A percentile compares a stretch with the other conserved stretches of the same genome.
Conservation (phyloP, 352 stramenopile species). For the Phytopythium ostracodes region DNA sequence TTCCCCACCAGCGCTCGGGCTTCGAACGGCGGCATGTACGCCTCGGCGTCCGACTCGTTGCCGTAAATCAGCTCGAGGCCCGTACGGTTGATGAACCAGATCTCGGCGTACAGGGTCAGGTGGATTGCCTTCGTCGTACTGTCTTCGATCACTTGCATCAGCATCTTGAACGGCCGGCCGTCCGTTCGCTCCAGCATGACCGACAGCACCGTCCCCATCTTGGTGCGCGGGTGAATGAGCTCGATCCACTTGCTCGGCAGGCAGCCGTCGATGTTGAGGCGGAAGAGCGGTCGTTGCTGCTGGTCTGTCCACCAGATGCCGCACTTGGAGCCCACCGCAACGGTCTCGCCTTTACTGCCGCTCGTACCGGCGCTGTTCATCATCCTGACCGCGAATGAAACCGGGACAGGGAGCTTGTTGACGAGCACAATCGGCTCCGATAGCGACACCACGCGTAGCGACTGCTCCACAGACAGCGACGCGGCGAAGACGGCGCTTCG, state of each 20-base stretch:
- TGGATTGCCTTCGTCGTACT: conserved; percentile 32
- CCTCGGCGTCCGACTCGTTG: conserved; percentile 54
- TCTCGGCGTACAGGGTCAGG: conserved; percentile 52
- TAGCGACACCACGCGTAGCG: conserved; percentile 57
- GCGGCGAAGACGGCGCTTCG: conserved; percentile 65
- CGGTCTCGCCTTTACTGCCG: conserved; percentile 27
- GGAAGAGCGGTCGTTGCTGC: conserved; percentile 62
- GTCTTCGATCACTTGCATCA: conserved; percentile 58
- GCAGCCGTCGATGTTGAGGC: conserved; percentile 63
- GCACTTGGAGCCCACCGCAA: conserved; percentile 53
- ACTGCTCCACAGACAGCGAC: conserved; percentile 57
- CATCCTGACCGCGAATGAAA: conserved; percentile 26
- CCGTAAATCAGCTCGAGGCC: conserved; percentile 72
- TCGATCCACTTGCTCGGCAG: conserved; percentile 64
- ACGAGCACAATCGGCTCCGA: conserved; percentile 69
- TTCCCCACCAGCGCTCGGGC: conserved; percentile 70
- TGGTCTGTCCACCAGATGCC: conserved; percentile 78
- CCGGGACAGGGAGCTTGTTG: conserved; percentile 73
- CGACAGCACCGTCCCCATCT: conserved; percentile 49
- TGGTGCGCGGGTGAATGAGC: conserved; percentile 38
- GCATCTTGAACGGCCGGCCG: conserved; percentile 59
- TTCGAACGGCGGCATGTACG: conserved; percentile 46
- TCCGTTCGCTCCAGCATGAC: conserved; percentile 49
- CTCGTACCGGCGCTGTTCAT: conserved; percentile 15
- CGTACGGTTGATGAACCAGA: conserved; percentile 84